Base-by-base conservation (phyloP, 768 basidiomycete species). In the Phlegmacium glaucopus region DNA sequence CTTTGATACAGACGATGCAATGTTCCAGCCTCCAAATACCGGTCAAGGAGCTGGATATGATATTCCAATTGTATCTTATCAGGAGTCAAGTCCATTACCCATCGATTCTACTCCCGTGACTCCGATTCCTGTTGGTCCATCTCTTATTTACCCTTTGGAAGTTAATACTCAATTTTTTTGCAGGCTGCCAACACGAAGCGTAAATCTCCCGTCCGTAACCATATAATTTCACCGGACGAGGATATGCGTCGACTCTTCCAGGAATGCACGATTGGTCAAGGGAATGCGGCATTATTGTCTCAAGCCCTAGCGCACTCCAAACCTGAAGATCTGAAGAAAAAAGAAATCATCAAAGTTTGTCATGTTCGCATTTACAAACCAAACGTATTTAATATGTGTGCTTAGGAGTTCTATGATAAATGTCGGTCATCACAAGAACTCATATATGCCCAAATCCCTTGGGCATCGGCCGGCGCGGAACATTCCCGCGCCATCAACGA, bases 401-500 rank as follows among this genome's bases (percentile, higher is more conserved):
- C 47, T 32, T 60, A 95, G 91, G 93, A 94, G 67, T 94, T 93
- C 58, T 80, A 89, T 56, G 58, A 64, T 12, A 89, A 90, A 59
- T 93, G 91, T 61, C 76, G 80, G 26, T 74, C 79, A 3, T 92
- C 90, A 2, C 90, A 92, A 64, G 92, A 93, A 50, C 76, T 94
- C 9, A 81, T 95, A 22, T 85, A 74, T 53, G 83, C 86, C 9
- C 93, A 94, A 65, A 93, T 96, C 56, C 83, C 87, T 6, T 95
- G 94, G 93, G 94, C 94, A 4, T 78, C 83, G 16, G 83, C 90
- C 1, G 79, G 84, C 11, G 92, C 92, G 1, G 85, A 87, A 55
- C 80, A 80, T 39, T 86, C 87, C 7, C 75, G 87, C 28, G 56
- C 59, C 53, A 52, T 60, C 9, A 63, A 60, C 41, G 61, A 67